Evolutionary conservation across 257 asterid species (phyloP), one percentile per base, ranked within the genome.

Genomic region (Ophiorrhiza pumila): DNA sequence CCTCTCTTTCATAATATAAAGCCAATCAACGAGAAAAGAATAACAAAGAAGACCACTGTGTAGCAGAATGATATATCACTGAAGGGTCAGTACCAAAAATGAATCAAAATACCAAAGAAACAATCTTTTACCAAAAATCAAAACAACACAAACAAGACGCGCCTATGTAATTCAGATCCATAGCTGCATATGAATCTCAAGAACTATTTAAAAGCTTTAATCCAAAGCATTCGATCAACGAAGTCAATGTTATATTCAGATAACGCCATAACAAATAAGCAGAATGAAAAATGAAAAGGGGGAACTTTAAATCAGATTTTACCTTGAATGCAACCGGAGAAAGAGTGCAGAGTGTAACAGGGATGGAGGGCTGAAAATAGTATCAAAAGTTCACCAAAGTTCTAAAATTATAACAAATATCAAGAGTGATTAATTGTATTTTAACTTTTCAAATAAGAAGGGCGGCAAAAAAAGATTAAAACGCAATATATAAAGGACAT

Each of bases 121-220:
- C 78, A 56, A 56, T 31, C 49, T 43, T 43, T 42, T 4, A 7
- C n/a, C 27, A 32, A 0, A 59, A 34, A 43, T 15, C 57, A 29
- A 50, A 7, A 49, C 65, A 63, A 17, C 55, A 63, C 14, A 37
- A 43, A 39, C 41, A 39, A 32, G 18, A 4, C 29, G 39, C 37
- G 23, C 29, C 37, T 2, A 12, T 20, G 25, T 39, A 11, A 41
- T 29, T 65, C 37, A 74, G 73, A 74, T 66, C 77, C 78, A 45
- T 12, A 31, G 20, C 22, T 4, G 41, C n/a, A 41, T 37, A 60
- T 43, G 65, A 57, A 12, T 6, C 45, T 1, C 20, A 59, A 59
- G 29, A 20, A 32, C 35, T 45, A 23, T 58, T 10, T 31, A 45
- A 8, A 68, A 66, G 13, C n/a, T 56, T 5, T 31, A 42, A 56